phyloP scores from a whole-genome alignment of 208 protist genomes.

The Paratrypanosoma confusum region DNA sequence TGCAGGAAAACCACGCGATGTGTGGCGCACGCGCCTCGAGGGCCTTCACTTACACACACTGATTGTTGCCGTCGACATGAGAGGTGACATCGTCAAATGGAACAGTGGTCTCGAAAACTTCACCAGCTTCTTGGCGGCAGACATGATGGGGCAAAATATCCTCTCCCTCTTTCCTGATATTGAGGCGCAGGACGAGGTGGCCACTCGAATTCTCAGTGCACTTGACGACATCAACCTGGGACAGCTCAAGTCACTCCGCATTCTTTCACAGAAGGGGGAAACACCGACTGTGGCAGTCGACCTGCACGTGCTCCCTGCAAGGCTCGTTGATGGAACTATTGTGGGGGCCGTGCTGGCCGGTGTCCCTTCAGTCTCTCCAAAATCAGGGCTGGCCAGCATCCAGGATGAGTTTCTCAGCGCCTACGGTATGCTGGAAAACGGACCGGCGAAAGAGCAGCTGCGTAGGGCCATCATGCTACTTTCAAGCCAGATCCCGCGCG shows the following conservation, averaged over 20 bases:
- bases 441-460: neutral
- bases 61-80: neutral
- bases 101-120: neutral
- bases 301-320: neutral
- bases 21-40: neutral
- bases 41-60: neutral
- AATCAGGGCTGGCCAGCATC: neutral
- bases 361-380: neutral
- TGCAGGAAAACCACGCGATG: too few species aligned
- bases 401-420: neutral
- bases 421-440: neutral
- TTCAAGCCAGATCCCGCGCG: neutral
- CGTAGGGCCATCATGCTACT: neutral
- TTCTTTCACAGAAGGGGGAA: neutral
- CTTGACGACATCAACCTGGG: neutral
- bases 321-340: neutral
- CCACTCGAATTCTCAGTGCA: neutral
- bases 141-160: conserved; percentile 1
- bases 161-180: neutral
- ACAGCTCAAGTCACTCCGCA: neutral
- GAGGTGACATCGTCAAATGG: neutral
- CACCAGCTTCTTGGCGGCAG: neutral
- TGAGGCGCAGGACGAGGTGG: neutral
- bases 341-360: neutral
- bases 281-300: neutral